Base-by-base conservation (phyloP, 2,329 filamentous ascomycete species). In the Calonectria henricotiae region DNA sequence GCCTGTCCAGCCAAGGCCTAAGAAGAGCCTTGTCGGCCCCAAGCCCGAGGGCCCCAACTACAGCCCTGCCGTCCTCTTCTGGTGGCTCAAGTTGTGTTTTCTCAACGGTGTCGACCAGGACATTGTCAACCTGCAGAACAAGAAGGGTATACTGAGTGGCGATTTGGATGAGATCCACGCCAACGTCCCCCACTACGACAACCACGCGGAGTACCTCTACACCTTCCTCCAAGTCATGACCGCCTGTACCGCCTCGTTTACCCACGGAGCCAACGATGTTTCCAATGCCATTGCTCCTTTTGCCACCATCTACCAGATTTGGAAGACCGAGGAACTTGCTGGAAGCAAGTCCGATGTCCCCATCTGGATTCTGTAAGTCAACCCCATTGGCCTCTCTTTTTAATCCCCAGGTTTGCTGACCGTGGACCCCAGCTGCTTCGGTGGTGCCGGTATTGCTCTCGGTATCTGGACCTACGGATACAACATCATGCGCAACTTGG, bases 191-290 rank as follows among this genome's bases (percentile, higher is more conserved):
- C 89, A 91, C 78, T 92, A 88, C 80, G 86, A 90, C 76, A 92
- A 92, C 81, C 76, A 66, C 0, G 68, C 74, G 3, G 90, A 92
- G 80, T 89, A 89, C 80, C 82, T 89, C 46, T 91, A 89, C 81
- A 89, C 87, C 8, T 91, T 89, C 78, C 84, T 90, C 64, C 89
- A 90, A 75, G 81, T 91, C 76, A 84, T 90, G 82, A 90, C 90
- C 11, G 90, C 90, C 13, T 87, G 87, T 74, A 90, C 89, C 20
- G 89, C 90, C 4, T 91, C 89, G 0, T 91, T 92, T 74, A 88
- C 88, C 0, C 90, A 93, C 80, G 91, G 91, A 27, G 89, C 90
- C 73, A 93, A 92, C 79, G 91, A 92, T 74, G 88, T 92, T 11
- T 84, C 88, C 76, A 92, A 87, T 75, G 89, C 90, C 8, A 87